phyloP scores from a whole-genome alignment of 176 grass and related monocot species.

The Urochloa ruziziensis region DNA sequence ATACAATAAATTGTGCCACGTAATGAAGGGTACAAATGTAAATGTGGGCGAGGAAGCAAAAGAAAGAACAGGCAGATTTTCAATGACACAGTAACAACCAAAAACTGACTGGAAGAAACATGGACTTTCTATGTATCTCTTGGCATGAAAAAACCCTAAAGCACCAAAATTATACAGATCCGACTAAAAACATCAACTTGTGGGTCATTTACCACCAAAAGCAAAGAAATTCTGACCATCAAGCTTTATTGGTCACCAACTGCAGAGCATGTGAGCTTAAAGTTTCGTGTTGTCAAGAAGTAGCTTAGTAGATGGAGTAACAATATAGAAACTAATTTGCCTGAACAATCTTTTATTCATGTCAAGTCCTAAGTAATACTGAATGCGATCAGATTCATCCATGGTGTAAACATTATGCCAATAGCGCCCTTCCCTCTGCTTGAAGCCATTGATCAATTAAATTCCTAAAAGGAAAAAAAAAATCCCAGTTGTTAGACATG shows the following conservation, averaged over 20 bases:
- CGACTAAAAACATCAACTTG: neutral
- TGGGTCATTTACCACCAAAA: neutral
- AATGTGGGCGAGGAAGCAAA: too few relatives aligned
- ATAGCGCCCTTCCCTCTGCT: neutral
- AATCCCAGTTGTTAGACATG: too few relatives aligned
- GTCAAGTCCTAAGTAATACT: neutral
- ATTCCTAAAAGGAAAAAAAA: neutral
- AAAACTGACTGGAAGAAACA: neutral
- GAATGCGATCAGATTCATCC: neutral
- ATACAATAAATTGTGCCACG: neutral
- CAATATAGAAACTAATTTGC: neutral
- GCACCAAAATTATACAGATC: neutral
- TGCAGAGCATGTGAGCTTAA: neutral
- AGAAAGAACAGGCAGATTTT: too few relatives aligned
- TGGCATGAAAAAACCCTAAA: too few relatives aligned
- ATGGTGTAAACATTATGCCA: neutral
- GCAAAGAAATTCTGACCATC: neutral
- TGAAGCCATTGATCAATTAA: neutral
- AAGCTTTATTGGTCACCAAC: neutral
- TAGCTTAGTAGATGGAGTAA: neutral
- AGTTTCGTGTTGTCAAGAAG: neutral
- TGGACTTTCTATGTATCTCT: too few relatives aligned
- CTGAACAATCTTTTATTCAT: neutral
- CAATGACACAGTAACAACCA: too few relatives aligned
- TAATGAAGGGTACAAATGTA: too few relatives aligned